Evolutionary conservation across 1,139 yeast genomes (phyloP).

Genomic region (Pichia sp.): DNA sequence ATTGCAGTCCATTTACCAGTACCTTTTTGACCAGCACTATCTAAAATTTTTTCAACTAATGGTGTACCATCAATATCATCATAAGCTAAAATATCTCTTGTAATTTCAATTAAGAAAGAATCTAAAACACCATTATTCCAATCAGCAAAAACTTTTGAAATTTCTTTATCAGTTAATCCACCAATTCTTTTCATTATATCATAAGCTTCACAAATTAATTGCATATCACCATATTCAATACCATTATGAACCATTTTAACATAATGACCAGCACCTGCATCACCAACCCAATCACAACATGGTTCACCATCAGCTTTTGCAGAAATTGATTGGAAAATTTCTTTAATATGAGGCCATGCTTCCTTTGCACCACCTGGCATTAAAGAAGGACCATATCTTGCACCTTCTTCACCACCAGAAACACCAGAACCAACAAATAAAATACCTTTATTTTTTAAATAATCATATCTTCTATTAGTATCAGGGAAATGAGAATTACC

Average conservation of each 20-base stretch:
- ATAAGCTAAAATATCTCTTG: constrained; percentile 87
- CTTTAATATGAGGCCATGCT: constrained; percentile 98
- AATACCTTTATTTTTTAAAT: constrained; percentile 80
- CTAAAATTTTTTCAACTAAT: constrained; percentile 92
- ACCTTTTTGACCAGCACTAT: constrained; percentile 98
- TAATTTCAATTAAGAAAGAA: constrained; percentile 94
- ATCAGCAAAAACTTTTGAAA: constrained; percentile 81
- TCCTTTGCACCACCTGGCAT: constrained; percentile 99
- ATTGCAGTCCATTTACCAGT: constrained; percentile 99
- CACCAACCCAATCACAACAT: constrained; percentile 99
- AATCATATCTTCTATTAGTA: constrained; percentile 92
- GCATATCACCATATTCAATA: constrained; percentile 99
- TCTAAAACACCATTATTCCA: constrained; percentile 99
- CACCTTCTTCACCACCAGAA: constrained; percentile 99
- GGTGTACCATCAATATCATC: constrained; percentile 89
- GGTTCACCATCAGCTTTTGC: constrained; percentile 98
- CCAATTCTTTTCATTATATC: constrained; percentile 93
- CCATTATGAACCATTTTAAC: constrained; percentile 99
- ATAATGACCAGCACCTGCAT: constrained; percentile 97
- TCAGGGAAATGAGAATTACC: constrained; percentile 99
- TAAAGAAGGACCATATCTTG: constrained; percentile 97
- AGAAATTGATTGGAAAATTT: constrained; percentile 90
- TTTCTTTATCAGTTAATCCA: constrained; percentile 84
- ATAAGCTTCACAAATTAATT: constrained; percentile 95
- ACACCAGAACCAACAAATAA: constrained; percentile 98